Evolutionary conservation across 345 rosid species (phyloP).

Genomic region (Eucalyptus grandis): DNA sequence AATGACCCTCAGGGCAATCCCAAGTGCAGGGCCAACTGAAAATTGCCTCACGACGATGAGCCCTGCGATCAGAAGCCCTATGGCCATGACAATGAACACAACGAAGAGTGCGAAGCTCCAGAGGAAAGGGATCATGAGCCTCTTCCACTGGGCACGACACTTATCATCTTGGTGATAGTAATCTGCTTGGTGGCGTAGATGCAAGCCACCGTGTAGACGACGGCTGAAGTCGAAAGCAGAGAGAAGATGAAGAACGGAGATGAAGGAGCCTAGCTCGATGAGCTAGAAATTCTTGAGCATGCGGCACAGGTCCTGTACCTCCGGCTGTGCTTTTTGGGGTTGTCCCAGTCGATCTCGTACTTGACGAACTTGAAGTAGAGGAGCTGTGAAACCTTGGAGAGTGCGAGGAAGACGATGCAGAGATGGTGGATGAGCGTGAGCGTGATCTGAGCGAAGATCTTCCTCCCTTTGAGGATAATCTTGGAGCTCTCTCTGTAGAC

Average conservation of each 20-base stretch:
- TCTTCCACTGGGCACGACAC: slow-evolving; percentile 42
- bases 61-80: background rate
- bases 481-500: slow-evolving; percentile 18
- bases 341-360: background rate
- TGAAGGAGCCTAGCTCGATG: slow-evolving; percentile 15
- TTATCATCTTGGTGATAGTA: slow-evolving; percentile 19
- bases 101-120: background rate
- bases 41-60: background rate
- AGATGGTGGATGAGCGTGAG: slow-evolving; percentile 24
- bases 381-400: slow-evolving; percentile 1
- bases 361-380: slow-evolving; percentile 8
- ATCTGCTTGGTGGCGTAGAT: slow-evolving; percentile 7
- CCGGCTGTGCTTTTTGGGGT: background rate
- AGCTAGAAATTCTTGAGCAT: slow-evolving; percentile 7
- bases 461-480: slow-evolving; percentile 21
- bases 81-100: background rate
- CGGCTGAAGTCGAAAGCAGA: slow-evolving; percentile 42
- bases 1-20: background rate
- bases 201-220: slow-evolving; percentile 38
- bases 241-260: slow-evolving; percentile 11
- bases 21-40: background rate
- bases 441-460: slow-evolving; percentile 33
- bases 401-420: slow-evolving; percentile 17
- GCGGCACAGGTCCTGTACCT: slow-evolving; percentile 1
- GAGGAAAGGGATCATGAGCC: slow-evolving; percentile 20